phyloP scores from a whole-genome alignment of 2,329 filamentous ascomycete species.

The Cercospora sp. region DNA sequence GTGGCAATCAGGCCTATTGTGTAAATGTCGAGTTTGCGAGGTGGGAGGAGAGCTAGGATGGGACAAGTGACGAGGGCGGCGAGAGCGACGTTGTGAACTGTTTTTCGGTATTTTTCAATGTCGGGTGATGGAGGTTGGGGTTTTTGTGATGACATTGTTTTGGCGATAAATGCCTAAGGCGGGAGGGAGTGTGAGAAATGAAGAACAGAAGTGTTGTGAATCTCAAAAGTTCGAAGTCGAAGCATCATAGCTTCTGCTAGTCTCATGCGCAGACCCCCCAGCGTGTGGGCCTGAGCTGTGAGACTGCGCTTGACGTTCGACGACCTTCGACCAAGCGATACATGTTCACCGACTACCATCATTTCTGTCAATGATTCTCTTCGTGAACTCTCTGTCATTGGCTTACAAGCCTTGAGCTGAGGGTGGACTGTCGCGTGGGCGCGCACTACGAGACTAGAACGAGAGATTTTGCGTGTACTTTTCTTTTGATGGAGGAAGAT shows the following conservation, averaged over 20 bases:
- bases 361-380: not conserved
- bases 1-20: conserved; percentile 56
- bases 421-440: no score
- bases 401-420: no score
- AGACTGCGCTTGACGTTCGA: not conserved
- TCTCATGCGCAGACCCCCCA: not conserved
- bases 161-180: not conserved
- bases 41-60: conserved; percentile 57
- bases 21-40: conserved; percentile 63
- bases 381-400: no score
- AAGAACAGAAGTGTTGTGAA: not conserved
- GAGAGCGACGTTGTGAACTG: conserved; percentile 51
- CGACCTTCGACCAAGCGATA: not conserved
- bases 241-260: conserved; percentile 3
- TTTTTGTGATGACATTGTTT: conserved; percentile 9
- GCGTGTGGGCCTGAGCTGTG: not conserved
- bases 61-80: conserved; percentile 56
- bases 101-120: conserved; percentile 35
- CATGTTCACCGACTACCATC: not conserved
- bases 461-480: not conserved
- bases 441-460: no score
- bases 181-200: not conserved
- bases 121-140: conserved; percentile 32
- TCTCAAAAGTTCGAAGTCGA: not conserved
- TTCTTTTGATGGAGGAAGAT: not conserved